Evolutionary conservation across 2,329 filamentous ascomycete genomes (phyloP), one percentile per base, ranked within the genome.

Genomic region (Elsinoe ampelina): DNA sequence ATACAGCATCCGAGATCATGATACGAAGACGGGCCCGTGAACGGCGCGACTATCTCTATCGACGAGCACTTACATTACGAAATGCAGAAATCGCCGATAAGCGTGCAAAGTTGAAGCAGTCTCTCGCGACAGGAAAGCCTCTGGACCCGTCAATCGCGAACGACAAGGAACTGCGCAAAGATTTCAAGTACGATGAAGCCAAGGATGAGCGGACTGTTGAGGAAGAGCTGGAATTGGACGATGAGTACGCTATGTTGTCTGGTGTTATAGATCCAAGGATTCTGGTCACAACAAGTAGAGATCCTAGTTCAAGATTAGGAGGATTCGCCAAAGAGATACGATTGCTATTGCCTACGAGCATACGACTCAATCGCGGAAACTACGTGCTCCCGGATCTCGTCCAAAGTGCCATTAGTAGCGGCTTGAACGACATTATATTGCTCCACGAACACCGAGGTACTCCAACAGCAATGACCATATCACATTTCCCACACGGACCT

Each of bases 51-150:
- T 95, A 97, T 71, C 83, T 98, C 65, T 95, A 96, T 72, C 84
- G 92, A 59, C 85, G 88, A 67, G 92, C 93, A 36, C 79, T 96
- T 58, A 85, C 89, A 19, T 81, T 96, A 42, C 85, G 87, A 63
- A 89, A 96, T 74, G 92, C 92, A 60, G 92, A 95, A 67, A 95
- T 95, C 62, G 87, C 87, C 58, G 89, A 95, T 70, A 95, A 95
- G 71, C 80, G 92, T 65, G 86, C 91, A 38, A 88, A 95, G 69
- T 75, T 98, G 56, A 87, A 91, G 69, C 83, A 85, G 34, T 90
- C 91, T 8, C 79, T 97, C 52, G 92, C 93, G 19, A 89, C 87
- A 8, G 93, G 93, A 62, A 95, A 93, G 68, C 87, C 89, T 7
- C 75, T 95, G 48, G 87, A 92, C 63, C 82, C 87, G 20, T 77